Conservation (phyloP, 495 filamentous ascomycete species). For the Xylaria acuta region DNA sequence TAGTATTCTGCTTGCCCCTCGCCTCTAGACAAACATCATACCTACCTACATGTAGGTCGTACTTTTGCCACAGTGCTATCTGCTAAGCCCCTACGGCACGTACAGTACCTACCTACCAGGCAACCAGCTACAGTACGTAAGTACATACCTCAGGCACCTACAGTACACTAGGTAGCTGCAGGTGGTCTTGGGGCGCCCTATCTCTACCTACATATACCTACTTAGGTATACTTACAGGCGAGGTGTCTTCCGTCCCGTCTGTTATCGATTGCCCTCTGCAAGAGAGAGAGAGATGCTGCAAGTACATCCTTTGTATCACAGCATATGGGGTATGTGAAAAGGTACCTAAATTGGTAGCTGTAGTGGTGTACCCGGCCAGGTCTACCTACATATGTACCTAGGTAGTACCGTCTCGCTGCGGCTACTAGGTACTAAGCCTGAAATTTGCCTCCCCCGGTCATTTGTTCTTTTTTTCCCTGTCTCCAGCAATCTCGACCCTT, state of each 20-base stretch:
- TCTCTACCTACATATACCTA: too few species aligned
- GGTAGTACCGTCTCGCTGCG: too few species aligned
- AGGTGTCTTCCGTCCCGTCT: too few species aligned
- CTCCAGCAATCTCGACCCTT: constrained; percentile 27
- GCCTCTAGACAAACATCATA: not conserved
- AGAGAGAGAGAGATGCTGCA: not conserved
- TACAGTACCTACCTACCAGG: not conserved
- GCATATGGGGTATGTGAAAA: not conserved
- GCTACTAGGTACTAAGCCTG: constrained; percentile 11
- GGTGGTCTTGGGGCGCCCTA: too few species aligned
- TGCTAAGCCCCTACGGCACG: not conserved
- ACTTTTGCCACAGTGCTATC: not conserved
- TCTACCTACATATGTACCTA: too few species aligned
- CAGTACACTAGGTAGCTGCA: not conserved
- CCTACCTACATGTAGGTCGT: too few species aligned
- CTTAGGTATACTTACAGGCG: too few species aligned
- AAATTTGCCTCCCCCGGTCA: constrained; percentile 35
- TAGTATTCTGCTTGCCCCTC: not conserved
- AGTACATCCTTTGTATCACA: not conserved
- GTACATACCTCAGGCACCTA: not conserved
- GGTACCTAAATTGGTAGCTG: not conserved
- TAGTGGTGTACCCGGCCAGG: not conserved
- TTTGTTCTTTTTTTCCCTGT: constrained; percentile 36
- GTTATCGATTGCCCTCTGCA: not conserved
- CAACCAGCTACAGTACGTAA: too few species aligned